These are phyloP conservation scores for Brassica carinata DNA, from an alignment of 345 rosid species.

Conservation along the genomic window DNA sequence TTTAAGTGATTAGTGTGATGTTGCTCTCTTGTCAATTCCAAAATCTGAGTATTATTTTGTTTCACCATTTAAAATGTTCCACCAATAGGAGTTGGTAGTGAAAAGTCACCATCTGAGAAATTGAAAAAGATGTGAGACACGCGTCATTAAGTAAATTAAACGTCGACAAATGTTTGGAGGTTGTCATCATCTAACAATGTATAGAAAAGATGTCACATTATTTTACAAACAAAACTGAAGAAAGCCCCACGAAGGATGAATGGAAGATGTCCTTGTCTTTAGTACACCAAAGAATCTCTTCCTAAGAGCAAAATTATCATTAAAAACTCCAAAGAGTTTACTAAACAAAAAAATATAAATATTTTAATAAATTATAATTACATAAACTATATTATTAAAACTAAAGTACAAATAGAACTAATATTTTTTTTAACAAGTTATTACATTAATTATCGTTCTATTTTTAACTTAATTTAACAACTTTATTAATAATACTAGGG, in stretches of 20 bases:
- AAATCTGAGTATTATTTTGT: background rate
- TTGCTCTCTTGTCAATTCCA: background rate
- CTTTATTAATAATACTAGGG: no score
- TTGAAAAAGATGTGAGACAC: background rate
- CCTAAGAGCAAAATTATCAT: no score
- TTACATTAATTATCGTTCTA: no score
- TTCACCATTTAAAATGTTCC: background rate
- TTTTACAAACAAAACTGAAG: background rate
- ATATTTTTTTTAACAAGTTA: no score
- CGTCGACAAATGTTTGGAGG: background rate
- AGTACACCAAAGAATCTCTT: no score
- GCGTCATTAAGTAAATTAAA: background rate
- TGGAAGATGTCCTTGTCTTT: background rate
- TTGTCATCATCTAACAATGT: background rate
- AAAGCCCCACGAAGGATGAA: constrained; percentile 1
- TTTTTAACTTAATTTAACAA: no score
- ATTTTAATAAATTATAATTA: no score
- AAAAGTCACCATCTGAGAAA: background rate
- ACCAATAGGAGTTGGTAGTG: constrained; percentile 1
- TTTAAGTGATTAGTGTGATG: background rate
- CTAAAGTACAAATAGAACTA: no score
- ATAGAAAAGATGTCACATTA: background rate
- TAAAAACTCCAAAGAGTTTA: no score
- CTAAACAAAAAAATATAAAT: no score
- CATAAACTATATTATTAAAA: no score